Percentiles rank a stretch among this genome's conserved stretches.
phyloP scores from a whole-genome alignment of 352 stramenopile genomes.

The Albugo candida region DNA sequence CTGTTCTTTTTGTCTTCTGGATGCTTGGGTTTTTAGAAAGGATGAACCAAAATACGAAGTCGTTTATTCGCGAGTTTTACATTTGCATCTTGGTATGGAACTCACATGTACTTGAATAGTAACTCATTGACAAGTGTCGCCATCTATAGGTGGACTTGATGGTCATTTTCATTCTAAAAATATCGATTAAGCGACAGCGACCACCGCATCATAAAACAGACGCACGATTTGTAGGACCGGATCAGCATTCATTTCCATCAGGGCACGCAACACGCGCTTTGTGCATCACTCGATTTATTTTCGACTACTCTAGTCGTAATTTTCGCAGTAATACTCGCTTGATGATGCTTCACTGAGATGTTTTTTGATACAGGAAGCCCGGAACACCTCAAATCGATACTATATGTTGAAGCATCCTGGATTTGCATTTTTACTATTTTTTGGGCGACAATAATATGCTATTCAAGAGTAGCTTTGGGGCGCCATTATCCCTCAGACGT shows the following conservation, averaged over 20 bases:
- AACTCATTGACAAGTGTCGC: not conserved
- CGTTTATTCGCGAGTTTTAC: constrained; percentile 20
- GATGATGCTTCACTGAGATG: not conserved
- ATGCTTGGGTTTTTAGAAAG: constrained; percentile 12
- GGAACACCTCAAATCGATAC: constrained; percentile 23
- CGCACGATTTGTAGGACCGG: constrained; percentile 51
- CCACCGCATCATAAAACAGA: constrained; percentile 58
- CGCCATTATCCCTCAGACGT: constrained; percentile 73
- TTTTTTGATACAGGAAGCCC: constrained; percentile 12
- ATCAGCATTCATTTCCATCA: constrained; percentile 76
- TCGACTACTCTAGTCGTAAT: constrained; percentile 23
- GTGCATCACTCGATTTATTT: constrained; percentile 40
- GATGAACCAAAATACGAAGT: constrained; percentile 11
- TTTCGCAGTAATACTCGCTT: not conserved
- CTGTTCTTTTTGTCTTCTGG: constrained; percentile 19
- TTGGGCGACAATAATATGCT: constrained; percentile 52
- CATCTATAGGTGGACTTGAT: constrained; percentile 39
- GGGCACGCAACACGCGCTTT: constrained; percentile 61
- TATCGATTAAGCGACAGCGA: constrained; percentile 42
- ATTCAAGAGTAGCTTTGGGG: constrained; percentile 59
- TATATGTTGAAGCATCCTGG: constrained; percentile 20
- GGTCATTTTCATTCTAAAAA: constrained; percentile 58
- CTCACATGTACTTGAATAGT: not conserved
- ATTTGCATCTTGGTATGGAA: constrained; percentile 21
- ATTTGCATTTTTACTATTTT: constrained; percentile 22